Evolutionary conservation across 2,329 filamentous ascomycete species (phyloP), one percentile per base, ranked within the genome.

Genomic region (Claviceps sp.): DNA sequence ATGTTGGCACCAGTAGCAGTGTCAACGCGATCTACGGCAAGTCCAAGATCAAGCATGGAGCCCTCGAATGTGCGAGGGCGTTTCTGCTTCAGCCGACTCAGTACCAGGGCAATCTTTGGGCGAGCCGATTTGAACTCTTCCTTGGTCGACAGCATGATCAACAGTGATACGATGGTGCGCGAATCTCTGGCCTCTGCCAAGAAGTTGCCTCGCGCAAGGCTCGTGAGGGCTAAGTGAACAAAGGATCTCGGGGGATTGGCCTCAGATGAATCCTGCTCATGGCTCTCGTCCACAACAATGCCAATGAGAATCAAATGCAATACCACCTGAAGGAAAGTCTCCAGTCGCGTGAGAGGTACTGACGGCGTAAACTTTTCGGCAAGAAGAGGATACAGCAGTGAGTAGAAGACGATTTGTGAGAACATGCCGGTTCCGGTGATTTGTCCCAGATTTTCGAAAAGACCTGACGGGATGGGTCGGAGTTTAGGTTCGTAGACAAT

Each of bases 401-500:
- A 85, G 64, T 94, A 93, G 68, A 90, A 94, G 48, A 97, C 80
- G 55, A 96, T 80, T 64, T 96, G 89, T 9, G 85, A 84, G 65
- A 98, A 98, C 57, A 96, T 77, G 53, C 86, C 81, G 3, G 88
- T 91, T 59, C 78, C 76, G 1, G 89, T 96, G 62, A 97, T 95
- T 2, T 74, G 74, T n/a, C 85, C 76, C 34, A 98, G 75, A 50
- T 82, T 73, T 48, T 80, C 73, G 66, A 96, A 98, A 1, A 86
- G 76, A 1, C 93, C 91, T 1, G 81, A 82, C 1, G 78, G 71
- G 51, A 97, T 89, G 11, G 81, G 78, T 18, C 83, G 81, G 47
- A 95, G 75, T 60, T 83, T 88, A 1, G 94, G 90, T 66, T 97
- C 91, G 63, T 88, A 96, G 2, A 97, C 89, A 54, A 97, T 83